phyloP scores from a whole-genome alignment of 805 yeast genomes.

The Saccharomycopsis fermentans region DNA sequence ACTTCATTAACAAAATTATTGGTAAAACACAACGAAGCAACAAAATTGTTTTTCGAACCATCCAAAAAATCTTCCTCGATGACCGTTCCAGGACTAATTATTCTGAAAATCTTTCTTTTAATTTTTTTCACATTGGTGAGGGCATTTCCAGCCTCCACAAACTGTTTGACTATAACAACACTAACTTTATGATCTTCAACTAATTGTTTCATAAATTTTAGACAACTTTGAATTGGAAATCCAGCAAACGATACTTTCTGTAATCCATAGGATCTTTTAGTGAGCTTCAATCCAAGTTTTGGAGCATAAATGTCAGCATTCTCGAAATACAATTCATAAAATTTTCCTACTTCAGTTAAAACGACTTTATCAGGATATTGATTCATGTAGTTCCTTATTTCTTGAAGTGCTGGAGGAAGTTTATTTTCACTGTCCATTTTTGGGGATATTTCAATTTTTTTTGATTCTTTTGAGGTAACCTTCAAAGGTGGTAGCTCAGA shows the following conservation, averaged over 20 bases:
- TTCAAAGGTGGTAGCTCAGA: slow-evolving; percentile 1
- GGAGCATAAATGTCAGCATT: slow-evolving; percentile 74
- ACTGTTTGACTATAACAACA: slow-evolving; percentile 81
- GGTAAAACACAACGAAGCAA: slow-evolving; percentile 58
- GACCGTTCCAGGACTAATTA: slow-evolving; percentile 88
- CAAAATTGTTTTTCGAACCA: slow-evolving; percentile 57
- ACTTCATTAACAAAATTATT: slow-evolving; percentile 31
- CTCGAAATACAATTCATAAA: slow-evolving; percentile 80
- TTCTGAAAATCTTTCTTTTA: slow-evolving; percentile 62
- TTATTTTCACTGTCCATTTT: not conserved
- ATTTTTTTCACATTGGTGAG: slow-evolving; percentile 29
- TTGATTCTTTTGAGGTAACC: not conserved
- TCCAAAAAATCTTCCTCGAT: slow-evolving; percentile 79
- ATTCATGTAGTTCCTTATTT: slow-evolving; percentile 32
- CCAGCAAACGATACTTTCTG: slow-evolving; percentile 75
- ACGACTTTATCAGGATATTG: slow-evolving; percentile 45
- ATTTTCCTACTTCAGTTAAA: slow-evolving; percentile 75
- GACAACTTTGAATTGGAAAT: slow-evolving; percentile 65
- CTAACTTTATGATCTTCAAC: slow-evolving; percentile 61
- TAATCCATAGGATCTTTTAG: slow-evolving; percentile 38
- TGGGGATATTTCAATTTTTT: not conserved
- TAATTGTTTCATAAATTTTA: slow-evolving; percentile 60
- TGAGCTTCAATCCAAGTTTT: slow-evolving; percentile 59
- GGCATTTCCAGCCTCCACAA: not conserved
- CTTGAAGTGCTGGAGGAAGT: slow-evolving; percentile 14